Evolutionary conservation across 345 rosid genomes (phyloP).

Genomic region (Populus deltoides): DNA sequence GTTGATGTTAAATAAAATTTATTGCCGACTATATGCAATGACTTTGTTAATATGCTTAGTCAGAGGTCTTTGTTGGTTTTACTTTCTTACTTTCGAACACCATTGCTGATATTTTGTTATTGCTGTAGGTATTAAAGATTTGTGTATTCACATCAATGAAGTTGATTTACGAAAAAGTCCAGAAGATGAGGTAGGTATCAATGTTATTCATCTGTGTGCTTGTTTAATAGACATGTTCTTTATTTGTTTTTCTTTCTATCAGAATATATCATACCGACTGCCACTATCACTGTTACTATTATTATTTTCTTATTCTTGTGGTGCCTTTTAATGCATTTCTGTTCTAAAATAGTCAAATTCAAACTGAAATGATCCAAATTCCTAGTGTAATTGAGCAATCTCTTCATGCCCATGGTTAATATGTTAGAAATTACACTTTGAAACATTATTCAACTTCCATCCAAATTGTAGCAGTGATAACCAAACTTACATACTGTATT

Average conservation of each 20-base stretch:
- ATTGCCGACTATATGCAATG: neutral
- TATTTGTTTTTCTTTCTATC: too few species aligned
- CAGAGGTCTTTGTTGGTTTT: neutral
- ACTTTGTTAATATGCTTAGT: neutral
- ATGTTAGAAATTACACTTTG: too few species aligned
- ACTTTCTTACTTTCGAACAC: conserved; percentile 3
- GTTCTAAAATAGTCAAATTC: neutral
- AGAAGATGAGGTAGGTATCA: conserved; percentile 64
- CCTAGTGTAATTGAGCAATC: neutral
- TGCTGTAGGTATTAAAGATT: conserved; percentile 64
- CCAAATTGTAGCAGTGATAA: too few species aligned
- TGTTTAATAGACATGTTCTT: neutral
- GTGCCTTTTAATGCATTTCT: neutral
- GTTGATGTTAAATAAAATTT: neutral
- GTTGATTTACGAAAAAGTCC: conserved; percentile 56
- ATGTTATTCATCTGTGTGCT: neutral
- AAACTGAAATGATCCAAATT: neutral
- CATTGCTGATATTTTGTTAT: conserved; percentile 1
- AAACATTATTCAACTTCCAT: too few species aligned
- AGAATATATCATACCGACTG: too few species aligned
- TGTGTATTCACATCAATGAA: conserved; percentile 47
- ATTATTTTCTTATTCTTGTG: neutral
- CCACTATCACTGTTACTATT: too few species aligned
- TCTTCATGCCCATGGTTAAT: neutral
- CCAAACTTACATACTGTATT: too few species aligned